Conservation (phyloP, 2,329 filamentous ascomycete species). For the Cordyceps tenuipes region DNA sequence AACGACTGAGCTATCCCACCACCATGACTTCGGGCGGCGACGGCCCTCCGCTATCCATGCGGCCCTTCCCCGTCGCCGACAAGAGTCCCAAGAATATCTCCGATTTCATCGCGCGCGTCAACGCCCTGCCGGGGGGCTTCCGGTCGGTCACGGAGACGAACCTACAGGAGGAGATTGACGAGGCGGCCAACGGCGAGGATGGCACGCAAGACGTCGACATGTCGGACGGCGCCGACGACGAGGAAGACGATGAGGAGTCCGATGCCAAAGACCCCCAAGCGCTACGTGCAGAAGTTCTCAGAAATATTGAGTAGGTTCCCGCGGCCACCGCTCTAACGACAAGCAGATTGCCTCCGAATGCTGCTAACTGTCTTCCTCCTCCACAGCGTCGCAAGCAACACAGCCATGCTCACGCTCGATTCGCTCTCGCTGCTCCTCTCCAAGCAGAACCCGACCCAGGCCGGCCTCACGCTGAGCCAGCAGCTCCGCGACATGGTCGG, state of each 20-base stretch:
- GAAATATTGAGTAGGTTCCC: slow-evolving; percentile 45
- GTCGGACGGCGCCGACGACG: slow-evolving; percentile 39
- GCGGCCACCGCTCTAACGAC: neutral
- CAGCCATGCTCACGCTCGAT: slow-evolving; percentile 64
- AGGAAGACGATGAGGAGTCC: slow-evolving; percentile 34
- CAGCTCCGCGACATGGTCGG: slow-evolving; percentile 63
- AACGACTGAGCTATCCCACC: too few relatives aligned
- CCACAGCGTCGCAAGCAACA: slow-evolving; percentile 35
- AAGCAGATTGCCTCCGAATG: neutral
- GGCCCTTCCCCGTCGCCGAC: slow-evolving; percentile 42
- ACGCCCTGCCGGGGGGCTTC: slow-evolving; percentile 71
- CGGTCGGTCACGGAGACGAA: slow-evolving; percentile 67
- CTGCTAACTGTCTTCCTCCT: neutral
- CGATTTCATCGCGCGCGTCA: slow-evolving; percentile 71
- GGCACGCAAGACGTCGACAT: slow-evolving; percentile 38
- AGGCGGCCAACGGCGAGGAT: slow-evolving; percentile 35
- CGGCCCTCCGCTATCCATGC: slow-evolving; percentile 29
- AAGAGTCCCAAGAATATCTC: slow-evolving; percentile 54
- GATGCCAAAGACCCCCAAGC: slow-evolving; percentile 38
- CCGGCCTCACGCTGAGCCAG: slow-evolving; percentile 60
- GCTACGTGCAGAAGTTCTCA: slow-evolving; percentile 50
- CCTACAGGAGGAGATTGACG: slow-evolving; percentile 59
- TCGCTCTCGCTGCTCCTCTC: slow-evolving; percentile 76
- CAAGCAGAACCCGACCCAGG: slow-evolving; percentile 68
- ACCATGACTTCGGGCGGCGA: slow-evolving; percentile 14